Evolutionary conservation across 1,284 basidiomycete species (phyloP).

Genomic region (Ceratobasidium sp.): DNA sequence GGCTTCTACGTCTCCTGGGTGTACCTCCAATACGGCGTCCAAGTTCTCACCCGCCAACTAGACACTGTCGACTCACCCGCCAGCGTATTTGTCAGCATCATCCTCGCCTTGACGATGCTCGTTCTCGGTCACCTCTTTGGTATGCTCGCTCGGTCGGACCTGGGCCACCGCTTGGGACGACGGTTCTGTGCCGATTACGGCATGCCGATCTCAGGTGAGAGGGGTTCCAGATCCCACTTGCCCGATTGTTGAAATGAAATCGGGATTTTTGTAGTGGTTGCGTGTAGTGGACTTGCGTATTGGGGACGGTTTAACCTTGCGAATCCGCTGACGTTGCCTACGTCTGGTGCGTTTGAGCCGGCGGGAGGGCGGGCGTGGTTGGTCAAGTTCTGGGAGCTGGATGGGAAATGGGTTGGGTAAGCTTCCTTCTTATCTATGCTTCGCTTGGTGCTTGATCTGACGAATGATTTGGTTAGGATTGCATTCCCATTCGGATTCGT

Average conservation of each 20-base stretch:
- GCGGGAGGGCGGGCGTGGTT: conserved; percentile 88
- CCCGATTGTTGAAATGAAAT: neutral
- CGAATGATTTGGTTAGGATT: conserved; percentile 66
- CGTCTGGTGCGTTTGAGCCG: conserved; percentile 77
- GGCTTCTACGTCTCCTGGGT: conserved; percentile 59
- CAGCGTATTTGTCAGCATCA: conserved; percentile 78
- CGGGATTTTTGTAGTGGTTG: conserved; percentile 67
- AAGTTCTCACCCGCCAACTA: conserved; percentile 85
- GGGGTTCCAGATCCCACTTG: neutral
- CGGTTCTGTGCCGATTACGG: conserved; percentile 86
- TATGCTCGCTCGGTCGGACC: conserved; percentile 71
- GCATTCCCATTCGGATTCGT: conserved; percentile 66
- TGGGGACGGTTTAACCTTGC: conserved; percentile 84
- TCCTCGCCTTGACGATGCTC: conserved; percentile 83
- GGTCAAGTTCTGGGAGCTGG: conserved; percentile 91
- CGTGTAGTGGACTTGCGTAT: conserved; percentile 77
- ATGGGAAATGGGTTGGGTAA: conserved; percentile 90
- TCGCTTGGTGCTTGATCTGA: conserved; percentile 64
- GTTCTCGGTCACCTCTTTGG: conserved; percentile 81
- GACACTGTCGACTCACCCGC: conserved; percentile 61
- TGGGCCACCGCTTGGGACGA: conserved; percentile 76
- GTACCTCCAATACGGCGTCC: conserved; percentile 91
- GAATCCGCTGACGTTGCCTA: conserved; percentile 77
- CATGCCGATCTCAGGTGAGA: conserved; percentile 76
- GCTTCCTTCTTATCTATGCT: conserved; percentile 72